A percentile compares a stretch with the other conserved stretches of the same genome.
phyloP scores from a whole-genome alignment of 2,329 filamentous ascomycete genomes.

The Exophiala phaeomuriformis region DNA sequence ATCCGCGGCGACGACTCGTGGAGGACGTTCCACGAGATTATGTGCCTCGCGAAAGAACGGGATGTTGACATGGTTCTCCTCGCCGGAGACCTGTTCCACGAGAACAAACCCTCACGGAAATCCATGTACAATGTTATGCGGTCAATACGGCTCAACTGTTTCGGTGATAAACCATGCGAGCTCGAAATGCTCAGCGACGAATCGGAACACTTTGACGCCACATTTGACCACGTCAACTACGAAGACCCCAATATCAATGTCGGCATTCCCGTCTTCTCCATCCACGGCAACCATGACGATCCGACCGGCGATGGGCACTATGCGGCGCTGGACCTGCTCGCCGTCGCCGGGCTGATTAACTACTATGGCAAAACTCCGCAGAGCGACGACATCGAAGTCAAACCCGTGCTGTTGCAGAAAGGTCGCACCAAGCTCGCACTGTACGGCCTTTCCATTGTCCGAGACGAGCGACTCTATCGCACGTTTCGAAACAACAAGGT shows the following conservation, averaged over 20 bases:
- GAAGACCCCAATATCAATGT: conserved; percentile 96
- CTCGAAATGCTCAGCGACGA: conserved; percentile 91
- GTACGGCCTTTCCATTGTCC: conserved; percentile 91
- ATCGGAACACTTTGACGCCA: conserved; percentile 79
- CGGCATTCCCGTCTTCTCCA: conserved; percentile 94
- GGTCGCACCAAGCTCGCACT: conserved; percentile 85
- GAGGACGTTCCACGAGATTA: conserved; percentile 91
- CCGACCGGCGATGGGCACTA: conserved; percentile 92
- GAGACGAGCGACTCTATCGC: conserved; percentile 87
- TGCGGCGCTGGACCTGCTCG: conserved; percentile 82
- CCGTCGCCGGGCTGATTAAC: conserved; percentile 85
- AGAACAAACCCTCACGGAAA: conserved; percentile 94
- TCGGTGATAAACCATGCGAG: conserved; percentile 91
- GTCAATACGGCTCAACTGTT: conserved; percentile 83
- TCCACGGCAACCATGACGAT: conserved; percentile 97
- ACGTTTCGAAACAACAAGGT: conserved; percentile 91
- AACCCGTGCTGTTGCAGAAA: conserved; percentile 88
- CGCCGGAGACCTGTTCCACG: conserved; percentile 91
- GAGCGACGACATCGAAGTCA: conserved; percentile 86
- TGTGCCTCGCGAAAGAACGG: conserved; percentile 74
- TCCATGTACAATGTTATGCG: conserved; percentile 97
- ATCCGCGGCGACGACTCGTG: conserved; percentile 96
- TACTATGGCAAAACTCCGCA: conserved; percentile 91
- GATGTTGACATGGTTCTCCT: conserved; percentile 98
- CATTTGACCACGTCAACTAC: conserved; percentile 94